A percentile compares a stretch with the other conserved stretches of the same genome.
Evolutionary conservation across 306 rosid genomes (phyloP).

Genomic region (Macrotyloma uniflorum): DNA sequence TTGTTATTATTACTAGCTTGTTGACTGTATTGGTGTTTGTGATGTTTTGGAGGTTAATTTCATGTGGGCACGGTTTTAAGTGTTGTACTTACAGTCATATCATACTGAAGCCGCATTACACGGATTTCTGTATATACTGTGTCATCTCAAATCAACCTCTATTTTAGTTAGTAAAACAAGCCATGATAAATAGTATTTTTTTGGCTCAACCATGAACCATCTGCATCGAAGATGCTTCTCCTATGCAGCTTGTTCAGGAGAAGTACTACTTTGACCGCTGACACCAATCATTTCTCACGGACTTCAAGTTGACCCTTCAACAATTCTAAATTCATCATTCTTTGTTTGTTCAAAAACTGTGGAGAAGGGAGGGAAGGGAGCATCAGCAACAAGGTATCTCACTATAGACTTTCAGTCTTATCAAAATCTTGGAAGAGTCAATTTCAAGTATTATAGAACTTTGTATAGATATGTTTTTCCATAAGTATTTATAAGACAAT

Average conservation of each 20-base stretch:
- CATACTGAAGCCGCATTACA: neutral
- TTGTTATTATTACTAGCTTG: too few species aligned
- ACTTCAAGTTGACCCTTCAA: slow-evolving; percentile 34
- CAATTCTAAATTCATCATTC: neutral
- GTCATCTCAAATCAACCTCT: slow-evolving; percentile 27
- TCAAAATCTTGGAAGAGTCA: neutral
- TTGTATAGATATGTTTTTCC: too few species aligned
- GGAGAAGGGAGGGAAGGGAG: neutral
- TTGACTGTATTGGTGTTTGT: too few species aligned
- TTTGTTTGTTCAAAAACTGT: neutral
- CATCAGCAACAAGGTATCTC: neutral
- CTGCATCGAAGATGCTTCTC: slow-evolving; percentile 13
- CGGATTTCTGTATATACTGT: neutral
- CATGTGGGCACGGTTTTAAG: neutral
- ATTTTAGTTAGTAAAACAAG: neutral
- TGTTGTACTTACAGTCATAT: neutral
- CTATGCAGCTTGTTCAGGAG: neutral
- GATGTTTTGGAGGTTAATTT: slow-evolving; percentile 2
- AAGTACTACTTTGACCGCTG: slow-evolving; percentile 28
- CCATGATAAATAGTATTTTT: slow-evolving; percentile 8
- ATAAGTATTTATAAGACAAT: too few species aligned
- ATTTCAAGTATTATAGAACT: neutral
- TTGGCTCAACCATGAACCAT: neutral
- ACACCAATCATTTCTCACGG: slow-evolving; percentile 19
- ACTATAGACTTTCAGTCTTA: neutral